Base-by-base conservation (phyloP, 768 basidiomycete genomes). In the Boletus bicolor region DNA sequence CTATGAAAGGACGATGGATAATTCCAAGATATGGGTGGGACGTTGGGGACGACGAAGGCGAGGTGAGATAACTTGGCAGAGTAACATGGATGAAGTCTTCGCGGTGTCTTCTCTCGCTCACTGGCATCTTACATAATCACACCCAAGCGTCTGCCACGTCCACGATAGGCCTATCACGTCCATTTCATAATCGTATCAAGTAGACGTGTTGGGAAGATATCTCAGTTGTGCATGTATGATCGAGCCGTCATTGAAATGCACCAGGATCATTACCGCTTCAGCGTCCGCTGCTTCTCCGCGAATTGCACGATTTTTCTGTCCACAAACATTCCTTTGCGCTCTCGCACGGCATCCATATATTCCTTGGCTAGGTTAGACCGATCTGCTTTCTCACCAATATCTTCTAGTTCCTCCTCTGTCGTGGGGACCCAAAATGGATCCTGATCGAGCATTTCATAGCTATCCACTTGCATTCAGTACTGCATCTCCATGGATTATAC, bases 391-490 rank as follows among this genome's bases (percentile, higher is more conserved):
- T 96, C 93, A 44, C 97, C 97, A 10, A 99, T 77, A 69, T 98
- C 96, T 69, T 98, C 96, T 39, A 98, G 76, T 61, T 98, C 96
- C 67, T 97, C 95, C 64, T 94, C 91, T 0, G 96, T 98, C 17
- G 93, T 94, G 0, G 95, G 95, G 4, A 97, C 93, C 95, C 95
- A 98, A 76, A 94, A 98, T 7, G 95, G 95, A 76, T 98, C 93
- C 62, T 87, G 84, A 70, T 96, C 92, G 24, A 98, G 79, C 64
- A 96, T 79, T 70, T 98, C 95, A 71, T 94, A 99, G 39, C 92
- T 92, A 59, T 51, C 51, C 53, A 28, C 52, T 46, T 56, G 47
- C 44, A 44, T 54, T 68, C 51, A 72, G 59, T 52, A 39, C 51
- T 26, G 14, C 21, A 34, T 35, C 50, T 36, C 49, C 37, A 30